phyloP scores from a whole-genome alignment of 1,139 yeast species.

The Pneumocystis jirovecii region DNA sequence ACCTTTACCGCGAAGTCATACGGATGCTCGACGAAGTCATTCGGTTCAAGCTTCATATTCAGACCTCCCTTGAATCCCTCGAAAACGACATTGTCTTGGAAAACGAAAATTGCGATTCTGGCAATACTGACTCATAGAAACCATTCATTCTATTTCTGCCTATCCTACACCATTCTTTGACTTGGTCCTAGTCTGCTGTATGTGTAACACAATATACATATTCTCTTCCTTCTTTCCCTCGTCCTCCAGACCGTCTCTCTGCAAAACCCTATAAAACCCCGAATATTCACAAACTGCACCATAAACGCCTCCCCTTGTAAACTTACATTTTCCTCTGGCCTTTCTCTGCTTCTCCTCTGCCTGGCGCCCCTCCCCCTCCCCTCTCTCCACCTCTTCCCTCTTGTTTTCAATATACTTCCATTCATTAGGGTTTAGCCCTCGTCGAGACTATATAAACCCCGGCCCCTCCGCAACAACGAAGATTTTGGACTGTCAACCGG shows the following conservation, averaged over 20 bases:
- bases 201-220: background rate
- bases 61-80: constrained; percentile 41
- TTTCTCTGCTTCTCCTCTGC: no score
- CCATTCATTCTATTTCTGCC: constrained; percentile 3
- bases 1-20: constrained; percentile 40
- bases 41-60: constrained; percentile 50
- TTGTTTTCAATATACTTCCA: background rate
- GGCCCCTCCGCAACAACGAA: background rate
- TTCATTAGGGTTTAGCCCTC: background rate
- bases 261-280: no score
- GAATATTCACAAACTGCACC: no score
- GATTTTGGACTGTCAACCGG: background rate
- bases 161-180: constrained; percentile 5
- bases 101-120: constrained; percentile 15
- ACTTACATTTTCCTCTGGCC: no score
- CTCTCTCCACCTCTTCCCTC: background rate
- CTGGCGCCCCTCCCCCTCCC: no score
- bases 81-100: constrained; percentile 30
- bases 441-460: background rate
- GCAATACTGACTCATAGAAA: constrained; percentile 4
- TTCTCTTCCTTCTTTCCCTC: background rate
- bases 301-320: no score
- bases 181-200: constrained; percentile 21
- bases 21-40: constrained; percentile 45
- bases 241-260: no score